Base-by-base conservation (phyloP, 768 basidiomycete species). In the Boletus rubroflammeus region DNA sequence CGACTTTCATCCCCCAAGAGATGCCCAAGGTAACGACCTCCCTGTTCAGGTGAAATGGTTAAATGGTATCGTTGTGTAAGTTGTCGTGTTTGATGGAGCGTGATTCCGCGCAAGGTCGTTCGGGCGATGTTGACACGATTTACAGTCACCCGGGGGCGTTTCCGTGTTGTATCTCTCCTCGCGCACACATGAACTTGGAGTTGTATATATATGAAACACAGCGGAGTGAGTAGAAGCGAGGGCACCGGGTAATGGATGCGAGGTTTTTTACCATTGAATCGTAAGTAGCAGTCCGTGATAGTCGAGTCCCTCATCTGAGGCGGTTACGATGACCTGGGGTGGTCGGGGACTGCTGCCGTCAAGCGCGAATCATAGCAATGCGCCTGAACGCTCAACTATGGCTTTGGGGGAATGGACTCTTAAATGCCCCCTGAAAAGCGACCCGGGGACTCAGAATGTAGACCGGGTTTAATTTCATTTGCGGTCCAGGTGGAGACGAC, bases 141-240 rank as follows among this genome's bases (percentile, higher is more conserved):
- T 38, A 10, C 26, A 59, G 53, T 23, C 57, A 35, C 23, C 53
- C 59, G 14, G 36, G 44, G 2, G 23, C 26, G 6, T 60, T 60
- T 40, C 43, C 38, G 10, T 60, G 53, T 36, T 17, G 17, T 2
- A 44, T 58, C 8, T 23, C 41, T 19, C 53, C 38, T 11, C 53
- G 53, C 1, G 21, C 47, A 40, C 55, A 53, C 10, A 19, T 56
- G 3, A 34, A 23, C 13, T 44, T n/a, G 26, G 43, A 42, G 28
- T 31, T 25, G 26, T 44, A 26, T 40, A 8, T 44, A 26, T 40
- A 8, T 25, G 35, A 41, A 45, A 25, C 52, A 6, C 28, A 21
- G 36, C 15, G 8, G 31, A 17, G 26, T 44, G 23, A 28, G 17
- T 13, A 28, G 26, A 28, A 28, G 26, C 43, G 17, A 25, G 17